Conservation (phyloP, 306 rosid species). For the Cucumis cinereus region DNA sequence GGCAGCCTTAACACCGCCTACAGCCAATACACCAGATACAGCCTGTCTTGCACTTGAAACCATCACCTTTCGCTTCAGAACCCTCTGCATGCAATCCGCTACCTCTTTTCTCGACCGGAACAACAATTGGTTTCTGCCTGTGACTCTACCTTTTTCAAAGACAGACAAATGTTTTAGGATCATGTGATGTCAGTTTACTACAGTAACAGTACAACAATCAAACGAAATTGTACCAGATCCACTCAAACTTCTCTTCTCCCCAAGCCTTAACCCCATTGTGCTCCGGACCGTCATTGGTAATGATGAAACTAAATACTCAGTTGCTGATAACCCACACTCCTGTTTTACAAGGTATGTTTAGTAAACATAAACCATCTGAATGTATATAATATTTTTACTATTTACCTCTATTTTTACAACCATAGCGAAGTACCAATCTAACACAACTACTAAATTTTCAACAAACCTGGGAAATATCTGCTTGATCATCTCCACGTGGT, state of each 20-base stretch:
- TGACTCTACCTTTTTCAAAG: conserved; percentile 29
- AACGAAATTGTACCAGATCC: conserved; percentile 39
- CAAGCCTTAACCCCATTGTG: conserved; percentile 44
- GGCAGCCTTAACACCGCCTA: conserved; percentile 53
- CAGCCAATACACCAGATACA: conserved; percentile 61
- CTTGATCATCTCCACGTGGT: conserved; percentile 19
- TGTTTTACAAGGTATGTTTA: conserved; percentile 20
- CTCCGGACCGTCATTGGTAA: conserved; percentile 54
- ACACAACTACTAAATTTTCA: neutral
- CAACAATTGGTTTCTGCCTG: conserved; percentile 15
- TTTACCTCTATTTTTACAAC: neutral
- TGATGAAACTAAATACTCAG: conserved; percentile 42
- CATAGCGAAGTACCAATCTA: neutral
- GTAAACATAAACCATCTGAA: neutral
- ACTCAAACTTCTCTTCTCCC: conserved; percentile 20
- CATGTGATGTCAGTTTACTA: neutral
- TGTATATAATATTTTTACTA: neutral
- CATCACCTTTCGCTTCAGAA: conserved; percentile 60
- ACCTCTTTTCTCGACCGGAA: conserved; percentile 55
- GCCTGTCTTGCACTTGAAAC: conserved; percentile 89
- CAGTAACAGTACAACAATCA: neutral
- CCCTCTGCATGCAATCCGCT: conserved; percentile 53
- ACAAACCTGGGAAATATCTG: conserved; percentile 58
- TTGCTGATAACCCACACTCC: conserved; percentile 44
- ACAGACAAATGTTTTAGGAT: too few species aligned